phyloP scores from a whole-genome alignment of 2,329 filamentous ascomycete species.

The Thermothelomyces thermophilus region DNA sequence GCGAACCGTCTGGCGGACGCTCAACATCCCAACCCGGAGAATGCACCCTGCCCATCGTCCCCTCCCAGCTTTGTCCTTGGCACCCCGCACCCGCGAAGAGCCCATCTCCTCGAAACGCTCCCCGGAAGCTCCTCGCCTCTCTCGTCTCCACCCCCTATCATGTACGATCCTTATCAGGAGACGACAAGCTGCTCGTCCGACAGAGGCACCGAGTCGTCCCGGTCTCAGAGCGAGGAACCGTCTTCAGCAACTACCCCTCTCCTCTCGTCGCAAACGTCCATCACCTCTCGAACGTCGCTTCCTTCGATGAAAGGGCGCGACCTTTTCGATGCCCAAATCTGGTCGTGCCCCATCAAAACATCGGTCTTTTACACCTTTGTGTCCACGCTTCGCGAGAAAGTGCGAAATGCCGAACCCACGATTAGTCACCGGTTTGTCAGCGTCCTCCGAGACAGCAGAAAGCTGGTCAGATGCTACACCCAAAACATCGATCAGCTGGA shows the following conservation, averaged over 20 bases:
- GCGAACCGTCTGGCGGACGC: too few relatives aligned
- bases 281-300: slow-evolving; percentile 32
- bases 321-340: slow-evolving; percentile 64
- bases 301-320: slow-evolving; percentile 64
- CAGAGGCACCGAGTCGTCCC: slow-evolving; percentile 34
- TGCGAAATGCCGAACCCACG: slow-evolving; percentile 57
- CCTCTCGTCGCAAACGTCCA: slow-evolving; percentile 29
- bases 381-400: slow-evolving; percentile 58
- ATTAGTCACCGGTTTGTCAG: slow-evolving; percentile 63
- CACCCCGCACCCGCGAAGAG: slow-evolving; percentile 17
- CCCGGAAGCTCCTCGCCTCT: slow-evolving; percentile 46
- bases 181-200: slow-evolving; percentile 18
- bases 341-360: slow-evolving; percentile 60
- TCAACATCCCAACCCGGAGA: background rate
- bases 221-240: slow-evolving; percentile 41
- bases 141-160: slow-evolving; percentile 48
- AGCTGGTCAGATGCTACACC: slow-evolving; percentile 65
- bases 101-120: slow-evolving; percentile 12
- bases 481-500: slow-evolving; percentile 72
- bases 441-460: slow-evolving; percentile 58
- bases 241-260: slow-evolving; percentile 34
- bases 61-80: slow-evolving; percentile 25
- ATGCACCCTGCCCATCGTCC: slow-evolving; percentile 15
- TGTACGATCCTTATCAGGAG: slow-evolving; percentile 46
- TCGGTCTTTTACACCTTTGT: slow-evolving; percentile 68